Evolutionary conservation across 176 grass and related monocot genomes (phyloP).

Genomic region (Raddia guianensis): DNA sequence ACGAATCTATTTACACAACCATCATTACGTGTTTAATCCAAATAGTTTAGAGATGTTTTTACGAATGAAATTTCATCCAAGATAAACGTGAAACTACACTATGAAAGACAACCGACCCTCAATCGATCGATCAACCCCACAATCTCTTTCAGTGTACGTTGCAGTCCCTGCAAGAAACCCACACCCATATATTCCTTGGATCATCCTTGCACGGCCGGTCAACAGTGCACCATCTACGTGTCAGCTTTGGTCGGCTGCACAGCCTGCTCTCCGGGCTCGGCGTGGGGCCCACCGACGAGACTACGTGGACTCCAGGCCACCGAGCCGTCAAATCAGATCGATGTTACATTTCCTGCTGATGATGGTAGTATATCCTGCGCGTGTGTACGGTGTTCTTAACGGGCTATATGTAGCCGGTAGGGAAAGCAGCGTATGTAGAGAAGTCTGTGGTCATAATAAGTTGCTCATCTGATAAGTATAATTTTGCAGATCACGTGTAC

Average conservation of each 20-base stretch:
- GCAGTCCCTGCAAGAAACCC: neutral
- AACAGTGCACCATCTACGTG: constrained; percentile 6
- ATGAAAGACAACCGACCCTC: too few relatives aligned
- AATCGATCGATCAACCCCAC: neutral
- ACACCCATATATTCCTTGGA: neutral
- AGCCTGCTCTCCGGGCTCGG: constrained; percentile 21
- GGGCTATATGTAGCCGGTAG: too few relatives aligned
- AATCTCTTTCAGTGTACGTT: neutral
- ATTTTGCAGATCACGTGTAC: too few relatives aligned
- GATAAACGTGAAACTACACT: too few relatives aligned
- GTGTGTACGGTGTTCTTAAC: neutral
- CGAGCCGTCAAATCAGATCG: constrained; percentile 33
- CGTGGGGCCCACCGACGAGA: constrained; percentile 1
- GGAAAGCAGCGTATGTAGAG: too few relatives aligned
- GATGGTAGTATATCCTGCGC: neutral
- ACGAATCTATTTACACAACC: too few relatives aligned
- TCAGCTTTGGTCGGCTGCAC: constrained; percentile 36
- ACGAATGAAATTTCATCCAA: too few relatives aligned
- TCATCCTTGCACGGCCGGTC: neutral
- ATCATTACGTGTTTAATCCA: too few relatives aligned
- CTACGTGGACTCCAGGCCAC: constrained; percentile 33
- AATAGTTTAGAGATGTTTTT: too few relatives aligned
- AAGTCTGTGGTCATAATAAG: too few relatives aligned
- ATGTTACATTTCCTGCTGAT: neutral
- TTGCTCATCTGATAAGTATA: too few relatives aligned